These are phyloP conservation scores for Clitoria ternatea DNA, from an alignment of 306 rosid species.

Conservation along the genomic window DNA sequence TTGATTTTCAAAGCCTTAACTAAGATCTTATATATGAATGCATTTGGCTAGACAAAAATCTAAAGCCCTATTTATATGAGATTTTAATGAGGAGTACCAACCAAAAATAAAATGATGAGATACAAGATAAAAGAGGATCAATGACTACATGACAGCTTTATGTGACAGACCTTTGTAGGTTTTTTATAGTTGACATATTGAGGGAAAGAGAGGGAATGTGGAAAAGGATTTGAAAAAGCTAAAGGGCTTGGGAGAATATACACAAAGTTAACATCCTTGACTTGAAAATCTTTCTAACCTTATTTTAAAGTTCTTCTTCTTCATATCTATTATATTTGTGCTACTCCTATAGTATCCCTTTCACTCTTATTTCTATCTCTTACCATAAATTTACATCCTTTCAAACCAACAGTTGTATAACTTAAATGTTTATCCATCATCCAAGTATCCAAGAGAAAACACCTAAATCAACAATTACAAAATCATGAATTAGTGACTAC, in stretches of 20 bases:
- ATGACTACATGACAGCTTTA: conserved; percentile 49
- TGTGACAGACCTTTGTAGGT: conserved; percentile 20
- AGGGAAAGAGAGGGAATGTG: conserved; percentile 32
- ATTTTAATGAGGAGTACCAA: conserved; percentile 2
- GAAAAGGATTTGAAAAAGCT: not conserved
- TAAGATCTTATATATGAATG: not conserved
- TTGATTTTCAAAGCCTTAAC: too few species aligned
- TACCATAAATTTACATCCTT: conserved; percentile 35
- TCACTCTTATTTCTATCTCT: conserved; percentile 29
- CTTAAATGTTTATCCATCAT: too few species aligned
- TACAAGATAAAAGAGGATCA: conserved; percentile 20
- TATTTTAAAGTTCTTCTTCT: conserved; percentile 29
- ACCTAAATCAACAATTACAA: too few species aligned
- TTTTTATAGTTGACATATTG: conserved; percentile 31
- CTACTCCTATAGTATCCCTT: not conserved
- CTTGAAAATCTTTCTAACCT: conserved; percentile 34
- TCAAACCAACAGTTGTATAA: conserved; percentile 16
- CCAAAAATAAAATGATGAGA: conserved; percentile 37
- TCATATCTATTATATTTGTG: not conserved
- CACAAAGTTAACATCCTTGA: conserved; percentile 37
- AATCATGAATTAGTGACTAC: too few species aligned
- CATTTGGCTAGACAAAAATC: not conserved
- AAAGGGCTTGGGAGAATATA: conserved; percentile 24
- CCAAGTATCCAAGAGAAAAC: too few species aligned
- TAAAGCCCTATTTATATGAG: conserved; percentile 33